Percentiles rank a stretch among this genome's conserved stretches.
Conservation (phyloP, 2,329 filamentous ascomycete genomes). For the Fusarium temperatum region DNA sequence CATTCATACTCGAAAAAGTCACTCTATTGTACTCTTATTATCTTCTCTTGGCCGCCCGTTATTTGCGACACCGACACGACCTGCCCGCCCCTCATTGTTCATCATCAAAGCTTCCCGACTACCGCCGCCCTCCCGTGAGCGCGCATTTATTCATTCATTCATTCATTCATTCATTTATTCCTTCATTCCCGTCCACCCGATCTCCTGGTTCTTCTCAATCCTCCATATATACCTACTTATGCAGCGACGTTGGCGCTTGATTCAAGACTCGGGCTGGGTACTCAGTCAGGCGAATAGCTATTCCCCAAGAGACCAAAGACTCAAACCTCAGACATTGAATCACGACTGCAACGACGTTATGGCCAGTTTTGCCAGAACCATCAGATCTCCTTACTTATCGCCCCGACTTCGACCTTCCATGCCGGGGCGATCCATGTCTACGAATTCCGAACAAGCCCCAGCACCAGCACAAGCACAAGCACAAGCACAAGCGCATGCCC, state of each 20-base stretch:
- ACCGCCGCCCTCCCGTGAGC: not conserved
- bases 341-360: slow-evolving; percentile 45
- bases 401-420: slow-evolving; percentile 55
- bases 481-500: slow-evolving; percentile 28
- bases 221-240: slow-evolving; percentile 14
- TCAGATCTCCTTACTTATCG: slow-evolving; percentile 58
- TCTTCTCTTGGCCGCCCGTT: slow-evolving; percentile 10
- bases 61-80: not conserved
- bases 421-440: slow-evolving; percentile 56
- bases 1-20: not conserved
- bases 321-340: slow-evolving; percentile 17
- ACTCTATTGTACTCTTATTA: slow-evolving; percentile 7
- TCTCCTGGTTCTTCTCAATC: not conserved
- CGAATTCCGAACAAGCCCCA: slow-evolving; percentile 53
- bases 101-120: slow-evolving; percentile 15
- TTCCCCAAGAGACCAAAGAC: slow-evolving; percentile 9
- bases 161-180: not conserved
- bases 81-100: slow-evolving; percentile 23
- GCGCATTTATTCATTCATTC: not conserved
- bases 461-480: slow-evolving; percentile 27
- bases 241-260: slow-evolving; percentile 35
- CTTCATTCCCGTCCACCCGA: slow-evolving; percentile 4
- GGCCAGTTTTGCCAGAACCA: slow-evolving; percentile 59
- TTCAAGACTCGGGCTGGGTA: slow-evolving; percentile 33
- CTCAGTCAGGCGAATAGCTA: slow-evolving; percentile 25